Base-by-base conservation (phyloP, 2,329 filamentous ascomycete genomes). In the Scedosporium minutisporum region DNA sequence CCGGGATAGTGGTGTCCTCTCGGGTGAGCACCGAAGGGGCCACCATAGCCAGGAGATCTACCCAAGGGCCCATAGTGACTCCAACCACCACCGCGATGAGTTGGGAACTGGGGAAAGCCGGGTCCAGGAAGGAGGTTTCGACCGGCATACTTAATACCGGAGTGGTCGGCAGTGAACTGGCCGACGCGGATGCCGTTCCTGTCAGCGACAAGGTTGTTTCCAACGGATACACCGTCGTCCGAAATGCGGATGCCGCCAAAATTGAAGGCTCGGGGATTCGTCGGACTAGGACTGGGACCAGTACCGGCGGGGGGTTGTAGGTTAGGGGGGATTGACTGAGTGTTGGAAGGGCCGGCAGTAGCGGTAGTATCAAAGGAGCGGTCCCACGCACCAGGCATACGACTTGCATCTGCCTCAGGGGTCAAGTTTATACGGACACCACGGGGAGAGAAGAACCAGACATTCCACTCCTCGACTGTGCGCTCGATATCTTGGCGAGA, bases 391-490 rank as follows among this genome's bases (percentile, higher is more conserved):
- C 73, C 73, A 0, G 74, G 74, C 63, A 74, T 68, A 14, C 64
- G 67, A 16, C 63, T 65, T 18, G 65, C 68, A 9, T 67, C 66
- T 4, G 58, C 60, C 27, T 66, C 62, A 1, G 65, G 66, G 21
- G 70, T 64, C 3, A 79, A 67, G 1, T 68, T 70, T 48, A 86
- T 74, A 2, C 67, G 70, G 9, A 85, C 71, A 14, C 78, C 78
- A 10, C 83, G 73, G 2, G 80, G 81, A 1, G 67, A 71, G 63
- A 86, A 86, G 70, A 86, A 85, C 3, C 78, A 77, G 3, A 77
- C 74, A 65, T 86, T 86, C 83, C 83, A 86, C 66, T 84, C 79
- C 57, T 73, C 68, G 1, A 82, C 73, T 0, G 78, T 79, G 1
- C 71, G 71, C 18, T 79, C 75, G 7, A 62, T 66, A 25, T 74